A percentile compares a stretch with the other conserved stretches of the same genome.
phyloP scores from a whole-genome alignment of 2,329 filamentous ascomycete genomes.

The Paecilomyces dactylethromorphus region DNA sequence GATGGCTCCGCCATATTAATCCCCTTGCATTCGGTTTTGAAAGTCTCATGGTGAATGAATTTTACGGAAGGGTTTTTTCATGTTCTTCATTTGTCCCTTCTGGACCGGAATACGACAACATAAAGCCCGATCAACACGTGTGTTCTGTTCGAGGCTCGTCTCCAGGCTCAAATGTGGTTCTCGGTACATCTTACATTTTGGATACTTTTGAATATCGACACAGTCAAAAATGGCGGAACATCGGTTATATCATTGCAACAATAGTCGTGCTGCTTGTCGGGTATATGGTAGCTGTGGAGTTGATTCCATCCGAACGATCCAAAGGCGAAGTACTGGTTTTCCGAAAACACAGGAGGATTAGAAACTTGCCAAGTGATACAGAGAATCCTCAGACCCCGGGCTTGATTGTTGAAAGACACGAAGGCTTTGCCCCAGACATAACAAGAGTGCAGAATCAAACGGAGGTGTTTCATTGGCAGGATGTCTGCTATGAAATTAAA shows the following conservation, averaged over 20 bases:
- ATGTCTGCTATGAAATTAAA: conserved; percentile 75
- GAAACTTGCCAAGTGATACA: conserved; percentile 39
- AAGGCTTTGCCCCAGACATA: conserved; percentile 9
- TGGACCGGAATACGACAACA: conserved; percentile 7
- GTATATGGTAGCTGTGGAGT: conserved; percentile 60
- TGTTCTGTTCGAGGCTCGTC: conserved; percentile 57
- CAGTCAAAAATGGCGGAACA: conserved; percentile 59
- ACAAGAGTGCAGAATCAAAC: conserved; percentile 54
- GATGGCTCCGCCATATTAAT: conserved; percentile 77
- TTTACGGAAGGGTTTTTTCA: conserved; percentile 55
- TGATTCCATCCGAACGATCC: conserved; percentile 58
- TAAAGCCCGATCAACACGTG: conserved; percentile 36
- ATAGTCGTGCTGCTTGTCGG: conserved; percentile 53
- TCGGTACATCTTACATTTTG: conserved; percentile 53
- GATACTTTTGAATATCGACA: conserved; percentile 52
- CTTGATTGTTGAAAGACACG: conserved; percentile 27
- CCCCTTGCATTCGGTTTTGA: conserved; percentile 77
- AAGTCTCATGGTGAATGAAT: conserved; percentile 76
- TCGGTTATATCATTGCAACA: conserved; percentile 63
- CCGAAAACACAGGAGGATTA: conserved; percentile 51
- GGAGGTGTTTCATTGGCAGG: conserved; percentile 77
- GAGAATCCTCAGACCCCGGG: conserved; percentile 17
- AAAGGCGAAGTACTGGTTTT: conserved; percentile 74
- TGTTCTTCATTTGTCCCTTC: conserved; percentile 42
- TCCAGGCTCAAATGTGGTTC: conserved; percentile 46